phyloP scores from a whole-genome alignment of 2,329 filamentous ascomycete genomes.

The Ophiostoma ips region DNA sequence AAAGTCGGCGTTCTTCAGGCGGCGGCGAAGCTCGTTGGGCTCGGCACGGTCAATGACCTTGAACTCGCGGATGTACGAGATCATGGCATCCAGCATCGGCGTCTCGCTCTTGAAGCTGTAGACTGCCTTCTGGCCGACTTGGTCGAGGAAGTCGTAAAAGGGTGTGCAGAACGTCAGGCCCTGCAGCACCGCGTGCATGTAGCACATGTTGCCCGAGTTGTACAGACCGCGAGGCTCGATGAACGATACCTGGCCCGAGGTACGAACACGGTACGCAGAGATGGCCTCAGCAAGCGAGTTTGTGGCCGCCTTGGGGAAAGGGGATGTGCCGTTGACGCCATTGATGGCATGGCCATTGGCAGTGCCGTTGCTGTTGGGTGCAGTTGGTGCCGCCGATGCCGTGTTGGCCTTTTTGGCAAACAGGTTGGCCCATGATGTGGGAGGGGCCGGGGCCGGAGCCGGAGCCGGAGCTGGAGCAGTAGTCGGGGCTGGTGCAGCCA shows the following conservation, averaged over 20 bases:
- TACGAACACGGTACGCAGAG: conserved; percentile 53
- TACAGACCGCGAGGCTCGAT: conserved; percentile 86
- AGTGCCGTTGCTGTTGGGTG: conserved; percentile 16
- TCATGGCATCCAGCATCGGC: conserved; percentile 87
- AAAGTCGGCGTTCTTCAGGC: conserved; percentile 68
- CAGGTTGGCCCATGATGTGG: conserved; percentile 22
- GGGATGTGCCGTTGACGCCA: conserved; percentile 17
- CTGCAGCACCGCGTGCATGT: conserved; percentile 99
- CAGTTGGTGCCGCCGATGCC: conserved; percentile 12
- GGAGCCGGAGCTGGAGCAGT: not conserved
- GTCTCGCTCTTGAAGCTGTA: conserved; percentile 94
- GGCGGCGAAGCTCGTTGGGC: conserved; percentile 56
- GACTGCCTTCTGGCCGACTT: conserved; percentile 66
- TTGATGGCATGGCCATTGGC: conserved; percentile 14
- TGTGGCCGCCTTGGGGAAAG: conserved; percentile 31
- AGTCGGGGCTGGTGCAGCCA: not conserved
- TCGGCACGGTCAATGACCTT: conserved; percentile 67
- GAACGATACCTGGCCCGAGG: conserved; percentile 57
- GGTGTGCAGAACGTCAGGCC: conserved; percentile 85
- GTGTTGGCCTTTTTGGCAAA: conserved; percentile 20
- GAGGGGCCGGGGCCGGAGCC: not conserved
- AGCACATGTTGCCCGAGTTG: conserved; percentile 98
- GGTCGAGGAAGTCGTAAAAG: conserved; percentile 87
- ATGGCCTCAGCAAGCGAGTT: conserved; percentile 66
- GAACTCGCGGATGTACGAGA: conserved; percentile 93